Evolutionary conservation across 2,329 filamentous ascomycete species (phyloP).

Genomic region (Fusarium sarcochroum): DNA sequence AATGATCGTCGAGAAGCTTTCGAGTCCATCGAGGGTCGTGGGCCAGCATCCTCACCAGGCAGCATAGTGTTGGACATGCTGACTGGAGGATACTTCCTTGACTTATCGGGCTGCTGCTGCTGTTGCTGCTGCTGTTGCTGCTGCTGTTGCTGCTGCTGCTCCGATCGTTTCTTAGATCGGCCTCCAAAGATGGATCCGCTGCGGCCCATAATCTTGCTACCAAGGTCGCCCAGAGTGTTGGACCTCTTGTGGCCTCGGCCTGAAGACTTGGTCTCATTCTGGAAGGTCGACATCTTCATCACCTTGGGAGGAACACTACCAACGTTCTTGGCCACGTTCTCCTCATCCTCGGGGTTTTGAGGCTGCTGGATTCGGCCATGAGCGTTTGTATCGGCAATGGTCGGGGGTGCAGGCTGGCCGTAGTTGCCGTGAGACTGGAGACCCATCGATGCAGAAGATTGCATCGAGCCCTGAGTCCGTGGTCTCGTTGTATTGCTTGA

Average conservation of each 20-base stretch:
- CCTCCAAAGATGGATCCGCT: conserved; percentile 86
- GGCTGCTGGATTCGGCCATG: conserved; percentile 93
- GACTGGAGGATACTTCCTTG: conserved; percentile 86
- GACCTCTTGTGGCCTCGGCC: conserved; percentile 75
- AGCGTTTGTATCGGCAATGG: conserved; percentile 88
- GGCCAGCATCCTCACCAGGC: conserved; percentile 65
- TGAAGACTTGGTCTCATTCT: conserved; percentile 65
- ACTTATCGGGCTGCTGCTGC: conserved; percentile 69
- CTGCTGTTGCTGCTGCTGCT: conserved; percentile 61
- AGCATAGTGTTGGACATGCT: conserved; percentile 86
- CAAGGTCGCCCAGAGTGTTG: conserved; percentile 83
- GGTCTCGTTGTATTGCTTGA: conserved; percentile 70
- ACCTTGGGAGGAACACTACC: conserved; percentile 72
- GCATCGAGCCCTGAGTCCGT: conserved; percentile 85
- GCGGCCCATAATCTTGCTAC: conserved; percentile 87
- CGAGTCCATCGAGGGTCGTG: conserved; percentile 78
- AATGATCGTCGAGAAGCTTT: conserved; percentile 76
- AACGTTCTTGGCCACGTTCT: conserved; percentile 74
- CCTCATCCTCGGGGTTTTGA: conserved; percentile 70
- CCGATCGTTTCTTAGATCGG: conserved; percentile 65
- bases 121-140: conserved; percentile 64
- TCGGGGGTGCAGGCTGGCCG: conserved; percentile 87
- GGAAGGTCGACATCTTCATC: conserved; percentile 70
- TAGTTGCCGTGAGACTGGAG: conserved; percentile 75
- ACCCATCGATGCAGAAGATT: conserved; percentile 77